Evolutionary conservation across 352 stramenopile genomes (phyloP).

Genomic region (Phytopythium montanum): DNA sequence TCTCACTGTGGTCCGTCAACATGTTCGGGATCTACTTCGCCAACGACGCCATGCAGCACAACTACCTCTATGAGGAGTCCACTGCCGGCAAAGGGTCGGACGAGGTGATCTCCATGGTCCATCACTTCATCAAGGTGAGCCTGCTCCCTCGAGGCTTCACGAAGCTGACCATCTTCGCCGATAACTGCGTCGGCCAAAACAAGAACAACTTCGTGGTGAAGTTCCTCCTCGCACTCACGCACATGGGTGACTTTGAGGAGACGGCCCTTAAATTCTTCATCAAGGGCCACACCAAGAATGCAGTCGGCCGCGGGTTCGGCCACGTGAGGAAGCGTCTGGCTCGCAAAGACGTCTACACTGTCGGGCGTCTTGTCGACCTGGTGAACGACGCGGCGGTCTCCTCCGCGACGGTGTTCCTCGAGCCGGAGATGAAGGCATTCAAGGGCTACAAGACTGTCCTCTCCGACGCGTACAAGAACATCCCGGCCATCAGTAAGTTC

Average conservation of each 20-base stretch:
- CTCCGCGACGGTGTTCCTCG: not conserved
- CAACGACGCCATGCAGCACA: constrained; percentile 8
- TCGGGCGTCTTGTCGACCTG: constrained; percentile 4
- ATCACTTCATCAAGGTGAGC: constrained; percentile 5
- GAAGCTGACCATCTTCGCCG: constrained; percentile 7
- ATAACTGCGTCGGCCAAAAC: constrained; percentile 15
- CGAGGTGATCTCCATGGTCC: constrained; percentile 15
- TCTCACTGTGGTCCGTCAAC: no score
- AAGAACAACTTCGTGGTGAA: constrained; percentile 14
- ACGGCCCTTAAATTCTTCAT: constrained; percentile 11
- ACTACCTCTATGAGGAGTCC: constrained; percentile 15
- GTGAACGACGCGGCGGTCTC: constrained; percentile 4
- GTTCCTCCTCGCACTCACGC: constrained; percentile 6
- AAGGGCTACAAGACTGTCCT: constrained; percentile 4
- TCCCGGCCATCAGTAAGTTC: constrained; percentile 3
- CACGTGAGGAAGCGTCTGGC: constrained; percentile 8
- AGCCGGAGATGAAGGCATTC: not conserved
- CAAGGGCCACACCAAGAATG: constrained; percentile 13
- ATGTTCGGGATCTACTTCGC: constrained; percentile 7
- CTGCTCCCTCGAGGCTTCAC: not conserved
- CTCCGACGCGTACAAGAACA: not conserved
- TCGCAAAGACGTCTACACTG: constrained; percentile 1
- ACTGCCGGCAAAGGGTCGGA: constrained; percentile 14
- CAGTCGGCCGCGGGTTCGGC: constrained; percentile 9
- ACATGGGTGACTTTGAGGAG: constrained; percentile 6